phyloP scores from a whole-genome alignment of 371 early-diverging fungal genomes.

The Chytridium lagenaria region DNA sequence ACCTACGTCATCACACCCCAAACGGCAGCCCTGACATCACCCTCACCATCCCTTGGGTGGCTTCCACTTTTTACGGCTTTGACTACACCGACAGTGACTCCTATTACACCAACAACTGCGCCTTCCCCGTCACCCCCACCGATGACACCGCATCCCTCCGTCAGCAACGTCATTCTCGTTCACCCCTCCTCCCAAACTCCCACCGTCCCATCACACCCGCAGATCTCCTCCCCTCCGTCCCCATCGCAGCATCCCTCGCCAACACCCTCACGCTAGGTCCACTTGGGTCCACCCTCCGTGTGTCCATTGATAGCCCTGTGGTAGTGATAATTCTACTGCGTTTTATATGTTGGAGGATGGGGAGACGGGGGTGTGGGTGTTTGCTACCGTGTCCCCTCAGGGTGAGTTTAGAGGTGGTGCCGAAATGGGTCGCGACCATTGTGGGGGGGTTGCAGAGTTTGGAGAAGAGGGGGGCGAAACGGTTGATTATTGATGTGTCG shows the following conservation, averaged over 20 bases:
- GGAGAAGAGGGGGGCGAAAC: not conserved
- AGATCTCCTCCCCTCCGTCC: not conserved
- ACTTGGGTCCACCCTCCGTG: too few relatives aligned
- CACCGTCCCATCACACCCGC: not conserved
- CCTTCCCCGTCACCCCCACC: too few relatives aligned
- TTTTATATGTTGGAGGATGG: slow-evolving; percentile 5
- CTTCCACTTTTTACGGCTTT: not conserved
- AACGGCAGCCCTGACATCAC: not conserved
- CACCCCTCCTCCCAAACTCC: not conserved
- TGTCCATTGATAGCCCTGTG: too few relatives aligned
- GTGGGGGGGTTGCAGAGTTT: not conserved
- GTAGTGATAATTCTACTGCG: not conserved
- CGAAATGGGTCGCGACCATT: not conserved
- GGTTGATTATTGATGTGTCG: slow-evolving; percentile 2
- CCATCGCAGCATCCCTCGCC: not conserved
- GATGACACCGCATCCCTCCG: not conserved
- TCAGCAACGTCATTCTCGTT: not conserved
- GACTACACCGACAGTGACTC: not conserved
- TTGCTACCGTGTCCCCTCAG: not conserved
- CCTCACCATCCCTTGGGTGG: not conserved
- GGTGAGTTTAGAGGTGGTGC: not conserved
- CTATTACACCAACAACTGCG: too few relatives aligned
- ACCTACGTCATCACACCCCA: not conserved
- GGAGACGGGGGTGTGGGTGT: not conserved
- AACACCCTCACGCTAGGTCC: not conserved